A percentile compares a stretch with the other conserved stretches of the same genome.
Conservation (phyloP, 2,329 filamentous ascomycete genomes). For the Conoideocrella luteorostrata region DNA sequence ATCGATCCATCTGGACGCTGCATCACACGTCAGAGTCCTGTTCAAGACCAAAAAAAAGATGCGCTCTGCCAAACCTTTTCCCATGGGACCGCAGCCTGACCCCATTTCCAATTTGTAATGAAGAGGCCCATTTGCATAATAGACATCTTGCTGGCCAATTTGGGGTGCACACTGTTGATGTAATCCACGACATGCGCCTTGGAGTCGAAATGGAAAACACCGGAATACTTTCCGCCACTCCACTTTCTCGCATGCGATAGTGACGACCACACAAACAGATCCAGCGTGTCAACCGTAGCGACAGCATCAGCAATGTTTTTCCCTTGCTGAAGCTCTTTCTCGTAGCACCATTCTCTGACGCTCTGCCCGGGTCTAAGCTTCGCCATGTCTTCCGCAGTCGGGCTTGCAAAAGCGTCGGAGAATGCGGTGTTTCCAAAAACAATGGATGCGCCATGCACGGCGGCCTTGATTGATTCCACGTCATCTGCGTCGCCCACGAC, state of each 20-base stretch:
- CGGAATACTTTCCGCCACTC: background rate
- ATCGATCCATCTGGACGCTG: too few species aligned
- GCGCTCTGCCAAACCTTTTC: background rate
- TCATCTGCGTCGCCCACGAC: background rate
- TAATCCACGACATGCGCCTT: background rate
- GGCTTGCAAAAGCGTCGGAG: background rate
- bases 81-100: background rate
- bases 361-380: background rate
- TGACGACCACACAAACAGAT: background rate
- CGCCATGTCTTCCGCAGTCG: background rate
- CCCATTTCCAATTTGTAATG: background rate
- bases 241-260: background rate
- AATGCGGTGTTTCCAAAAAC: background rate
- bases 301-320: background rate
- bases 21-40: too few species aligned
- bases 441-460: background rate
- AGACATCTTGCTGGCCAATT: background rate
- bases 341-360: background rate
- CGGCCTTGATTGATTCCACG: background rate
- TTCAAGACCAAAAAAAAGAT: background rate
- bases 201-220: background rate
- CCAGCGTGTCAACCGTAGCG: background rate
- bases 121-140: background rate
- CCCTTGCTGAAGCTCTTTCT: background rate
- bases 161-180: background rate